Base-by-base conservation (phyloP, 306 rosid genomes). In the Malus asiatica region DNA sequence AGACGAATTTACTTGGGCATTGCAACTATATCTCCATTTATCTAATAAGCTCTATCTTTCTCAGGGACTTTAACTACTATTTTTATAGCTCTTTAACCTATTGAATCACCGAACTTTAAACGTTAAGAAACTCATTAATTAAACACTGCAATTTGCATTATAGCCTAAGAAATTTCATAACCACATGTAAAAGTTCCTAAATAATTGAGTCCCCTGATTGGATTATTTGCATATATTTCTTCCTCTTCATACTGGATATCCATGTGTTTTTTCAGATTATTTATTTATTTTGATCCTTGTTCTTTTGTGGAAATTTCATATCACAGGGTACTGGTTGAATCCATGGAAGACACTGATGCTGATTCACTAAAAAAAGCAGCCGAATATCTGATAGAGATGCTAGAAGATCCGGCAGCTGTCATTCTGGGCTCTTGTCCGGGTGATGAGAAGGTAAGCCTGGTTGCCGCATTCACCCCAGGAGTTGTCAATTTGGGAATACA, bases 391-490 rank as follows among this genome's bases (percentile, higher is more conserved):
- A 80, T 90, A 30, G 89, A 85, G 75, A 87, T 77, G 23, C 84
- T 92, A 46, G 74, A 87, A 81, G 98, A 95, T 78, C 98, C 98
- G 38, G 95, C 93, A 71, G 98, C 98, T 32, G 84, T 95, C 19
- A 77, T 95, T 73, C 78, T 92, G 84, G 98, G 98, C 35, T 95
- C 97, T 44, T 84, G 91, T 79, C 96, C 97, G 1, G 96, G 91
- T 44, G 96, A 88, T 83, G 95, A 90, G 77, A 92, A 95, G 86
- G 96, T 95, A 75, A 92, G 97, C 77, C 82, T 95, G 83, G 97
- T 92, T n/a, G 98, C 97, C 55, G 97, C 96, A 23, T 95, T 95
- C 86, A 84, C 92, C 71, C 90, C 96, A 22, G 86, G 92, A 61
- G 86, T 95, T 67, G 89, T 92, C 51, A 79, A 85, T 73, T 79